Conservation (phyloP, 257 asterid genomes). For the Coffea eugenioides region DNA sequence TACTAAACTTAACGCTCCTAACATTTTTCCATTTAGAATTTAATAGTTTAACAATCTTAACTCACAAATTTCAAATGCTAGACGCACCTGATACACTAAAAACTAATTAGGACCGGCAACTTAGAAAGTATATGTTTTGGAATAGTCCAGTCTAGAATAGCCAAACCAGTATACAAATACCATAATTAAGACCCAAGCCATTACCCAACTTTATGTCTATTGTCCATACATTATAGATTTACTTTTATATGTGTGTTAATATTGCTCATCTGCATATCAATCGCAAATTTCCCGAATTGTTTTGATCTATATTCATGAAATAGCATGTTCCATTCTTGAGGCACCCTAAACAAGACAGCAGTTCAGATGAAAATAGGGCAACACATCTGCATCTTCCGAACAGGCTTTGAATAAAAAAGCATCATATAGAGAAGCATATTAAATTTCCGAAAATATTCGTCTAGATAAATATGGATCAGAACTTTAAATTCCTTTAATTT, state of each 20-base stretch:
- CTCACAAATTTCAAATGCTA: background rate
- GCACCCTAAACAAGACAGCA: background rate
- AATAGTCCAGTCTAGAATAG: background rate
- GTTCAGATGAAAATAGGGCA: background rate
- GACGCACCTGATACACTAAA: background rate
- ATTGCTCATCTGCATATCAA: background rate
- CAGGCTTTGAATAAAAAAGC: background rate
- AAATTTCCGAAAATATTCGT: background rate
- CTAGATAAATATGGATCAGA: constrained; percentile 1
- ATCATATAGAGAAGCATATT: background rate
- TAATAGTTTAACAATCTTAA: background rate
- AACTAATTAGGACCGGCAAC: background rate
- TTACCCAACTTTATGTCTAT: background rate
- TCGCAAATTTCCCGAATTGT: background rate
- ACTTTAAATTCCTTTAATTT: background rate
- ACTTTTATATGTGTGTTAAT: too few relatives aligned
- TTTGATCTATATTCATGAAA: background rate
- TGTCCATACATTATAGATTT: too few relatives aligned
- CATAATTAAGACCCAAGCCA: background rate
- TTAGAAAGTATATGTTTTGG: background rate
- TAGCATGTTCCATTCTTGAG: background rate
- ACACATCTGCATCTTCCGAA: background rate
- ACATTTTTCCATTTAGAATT: background rate
- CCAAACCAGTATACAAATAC: background rate
- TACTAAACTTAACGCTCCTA: background rate